These are phyloP conservation scores for Cryptosporidium xiaoi DNA, from an alignment of 169 alveolate genomes.

Conservation along the genomic window DNA sequence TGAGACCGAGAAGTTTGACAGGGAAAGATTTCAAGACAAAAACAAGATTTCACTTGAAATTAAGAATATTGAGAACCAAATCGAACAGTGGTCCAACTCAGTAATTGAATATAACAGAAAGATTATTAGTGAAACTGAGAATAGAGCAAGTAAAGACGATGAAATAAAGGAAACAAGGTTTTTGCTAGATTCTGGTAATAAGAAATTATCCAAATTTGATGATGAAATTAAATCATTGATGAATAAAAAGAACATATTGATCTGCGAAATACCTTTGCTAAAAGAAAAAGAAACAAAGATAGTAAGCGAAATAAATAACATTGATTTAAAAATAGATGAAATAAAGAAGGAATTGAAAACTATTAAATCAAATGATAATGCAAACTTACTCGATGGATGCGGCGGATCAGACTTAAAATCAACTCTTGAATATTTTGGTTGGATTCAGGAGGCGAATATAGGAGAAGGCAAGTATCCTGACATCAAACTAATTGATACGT, in stretches of 20 bases:
- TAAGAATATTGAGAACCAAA: neutral
- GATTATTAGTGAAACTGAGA: neutral
- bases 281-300: neutral
- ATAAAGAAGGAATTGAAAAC: neutral
- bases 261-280: neutral
- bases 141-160: neutral
- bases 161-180: neutral
- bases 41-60: neutral
- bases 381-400: neutral
- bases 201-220: neutral
- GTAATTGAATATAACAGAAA: neutral
- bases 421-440: slow-evolving; percentile 12
- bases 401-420: neutral
- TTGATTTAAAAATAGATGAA: neutral
- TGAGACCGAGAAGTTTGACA: slow-evolving; percentile 1
- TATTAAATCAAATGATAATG: neutral
- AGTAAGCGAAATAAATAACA: neutral
- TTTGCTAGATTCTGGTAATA: neutral
- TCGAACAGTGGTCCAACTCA: slow-evolving; percentile 5
- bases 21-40: neutral
- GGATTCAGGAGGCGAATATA: too few relatives aligned
- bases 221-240: neutral
- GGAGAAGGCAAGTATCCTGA: neutral
- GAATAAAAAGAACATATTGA: neutral
- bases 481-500: neutral